phyloP scores from a whole-genome alignment of 2,329 filamentous ascomycete species.

The Paecilomyces sp. region DNA sequence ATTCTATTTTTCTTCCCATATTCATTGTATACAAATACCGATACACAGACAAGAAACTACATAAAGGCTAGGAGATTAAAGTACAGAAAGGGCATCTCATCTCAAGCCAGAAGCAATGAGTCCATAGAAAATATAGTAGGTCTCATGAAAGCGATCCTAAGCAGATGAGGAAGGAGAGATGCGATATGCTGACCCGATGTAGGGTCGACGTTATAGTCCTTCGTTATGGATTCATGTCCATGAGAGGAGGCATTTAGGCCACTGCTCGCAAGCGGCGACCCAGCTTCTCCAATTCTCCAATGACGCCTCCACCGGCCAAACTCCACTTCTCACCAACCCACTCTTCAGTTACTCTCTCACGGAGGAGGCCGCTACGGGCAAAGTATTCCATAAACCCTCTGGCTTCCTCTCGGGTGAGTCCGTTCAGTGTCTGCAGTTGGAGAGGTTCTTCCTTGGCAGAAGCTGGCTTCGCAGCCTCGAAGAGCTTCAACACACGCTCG shows the following conservation, averaged over 20 bases:
- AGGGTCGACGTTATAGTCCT: background rate
- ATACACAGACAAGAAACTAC: background rate
- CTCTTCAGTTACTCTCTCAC: constrained; percentile 61
- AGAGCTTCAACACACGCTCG: constrained; percentile 41
- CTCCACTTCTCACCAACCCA: constrained; percentile 78
- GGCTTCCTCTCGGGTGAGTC: constrained; percentile 67
- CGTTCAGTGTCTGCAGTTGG: constrained; percentile 51
- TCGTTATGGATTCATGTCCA: background rate
- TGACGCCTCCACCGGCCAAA: constrained; percentile 68
- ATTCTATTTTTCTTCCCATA: background rate
- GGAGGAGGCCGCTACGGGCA: constrained; percentile 73
- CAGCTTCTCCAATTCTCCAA: constrained; percentile 78
- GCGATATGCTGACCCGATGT: background rate
- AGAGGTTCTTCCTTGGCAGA: constrained; percentile 27
- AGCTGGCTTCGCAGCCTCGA: constrained; percentile 22
- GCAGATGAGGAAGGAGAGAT: background rate
- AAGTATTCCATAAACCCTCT: constrained; percentile 87
- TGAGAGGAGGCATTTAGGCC: constrained; percentile 6
- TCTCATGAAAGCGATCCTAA: background rate
- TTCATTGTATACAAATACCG: background rate
- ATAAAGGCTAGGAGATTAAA: background rate
- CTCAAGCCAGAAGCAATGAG: background rate
- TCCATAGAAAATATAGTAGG: background rate
- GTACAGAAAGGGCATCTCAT: background rate
- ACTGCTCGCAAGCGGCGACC: constrained; percentile 38